These are phyloP conservation scores for Eragrostis tef DNA, from an alignment of 202 grass and related monocot species.

Conservation along the genomic window DNA sequence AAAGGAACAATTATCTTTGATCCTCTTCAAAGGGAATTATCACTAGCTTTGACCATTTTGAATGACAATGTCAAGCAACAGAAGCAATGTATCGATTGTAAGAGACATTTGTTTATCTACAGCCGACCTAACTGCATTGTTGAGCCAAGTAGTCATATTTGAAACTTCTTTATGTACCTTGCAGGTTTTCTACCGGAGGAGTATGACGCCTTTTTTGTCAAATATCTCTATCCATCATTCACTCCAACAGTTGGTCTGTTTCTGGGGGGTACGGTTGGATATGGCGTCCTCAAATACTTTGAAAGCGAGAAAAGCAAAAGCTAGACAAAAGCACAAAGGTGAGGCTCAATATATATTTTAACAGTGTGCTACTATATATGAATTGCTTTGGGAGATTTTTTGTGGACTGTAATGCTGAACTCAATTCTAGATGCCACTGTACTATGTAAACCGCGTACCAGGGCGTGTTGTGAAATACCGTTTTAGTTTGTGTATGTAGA, in stretches of 20 bases:
- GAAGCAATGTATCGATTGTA: not conserved
- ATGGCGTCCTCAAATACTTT: conserved; percentile 88
- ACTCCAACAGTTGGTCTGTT: conserved; percentile 89
- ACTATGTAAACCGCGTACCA: not conserved
- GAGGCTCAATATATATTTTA: not conserved
- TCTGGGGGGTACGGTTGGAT: conserved; percentile 66
- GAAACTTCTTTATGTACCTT: conserved; percentile 11
- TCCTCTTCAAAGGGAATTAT: not conserved
- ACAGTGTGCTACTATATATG: not conserved
- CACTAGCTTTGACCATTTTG: not conserved
- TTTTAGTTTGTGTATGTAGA: not conserved
- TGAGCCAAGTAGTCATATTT: conserved; percentile 11
- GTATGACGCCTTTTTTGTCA: conserved; percentile 85
- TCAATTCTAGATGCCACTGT: not conserved
- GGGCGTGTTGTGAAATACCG: not conserved
- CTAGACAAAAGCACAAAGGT: conserved; percentile 43
- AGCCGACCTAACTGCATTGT: conserved; percentile 5
- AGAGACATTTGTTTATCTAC: not conserved
- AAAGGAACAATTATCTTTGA: not conserved
- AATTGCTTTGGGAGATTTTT: not conserved
- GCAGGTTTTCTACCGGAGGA: conserved; percentile 87
- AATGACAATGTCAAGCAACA: not conserved
- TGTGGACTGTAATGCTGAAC: not conserved
- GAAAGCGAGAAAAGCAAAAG: conserved; percentile 82
- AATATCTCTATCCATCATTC: conserved; percentile 89